Conservation (phyloP, 371 early-diverging fungal genomes). For the Mortierella sp. region DNA sequence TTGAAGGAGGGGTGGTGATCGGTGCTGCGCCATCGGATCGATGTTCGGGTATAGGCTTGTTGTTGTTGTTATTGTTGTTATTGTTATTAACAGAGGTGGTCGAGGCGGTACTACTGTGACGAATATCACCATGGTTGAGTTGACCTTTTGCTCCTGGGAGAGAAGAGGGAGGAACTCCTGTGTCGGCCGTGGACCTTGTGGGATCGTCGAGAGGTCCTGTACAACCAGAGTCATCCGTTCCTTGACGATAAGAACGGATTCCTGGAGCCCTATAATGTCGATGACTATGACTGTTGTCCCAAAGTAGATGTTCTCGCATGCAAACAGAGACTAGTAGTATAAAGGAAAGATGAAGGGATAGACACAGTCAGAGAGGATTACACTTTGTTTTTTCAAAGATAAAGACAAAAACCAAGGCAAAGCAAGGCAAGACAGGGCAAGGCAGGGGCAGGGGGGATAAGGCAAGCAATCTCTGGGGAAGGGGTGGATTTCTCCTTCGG, state of each 20-base stretch:
- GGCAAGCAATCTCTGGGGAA: too few relatives aligned
- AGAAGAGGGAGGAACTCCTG: too few relatives aligned
- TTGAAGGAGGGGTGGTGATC: background rate
- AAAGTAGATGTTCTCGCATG: too few relatives aligned
- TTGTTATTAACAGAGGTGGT: background rate
- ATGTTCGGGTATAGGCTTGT: background rate
- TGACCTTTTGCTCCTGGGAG: too few relatives aligned
- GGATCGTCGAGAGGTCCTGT: conserved; percentile 7
- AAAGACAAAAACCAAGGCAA: too few relatives aligned
- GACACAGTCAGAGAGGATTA: background rate
- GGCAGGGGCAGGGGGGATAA: too few relatives aligned
- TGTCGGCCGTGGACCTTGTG: background rate
- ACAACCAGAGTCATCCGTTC: conserved; percentile 31
- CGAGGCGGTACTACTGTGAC: background rate
- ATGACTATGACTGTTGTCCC: too few relatives aligned
- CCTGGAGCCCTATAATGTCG: conserved; percentile 4
- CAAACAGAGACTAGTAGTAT: too few relatives aligned
- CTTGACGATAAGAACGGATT: conserved; percentile 21
- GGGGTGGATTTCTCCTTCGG: too few relatives aligned
- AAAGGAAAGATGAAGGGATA: too few relatives aligned
- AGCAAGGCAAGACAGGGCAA: background rate
- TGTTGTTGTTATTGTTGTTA: conserved; percentile 5
- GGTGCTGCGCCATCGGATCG: background rate
- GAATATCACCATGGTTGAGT: background rate
- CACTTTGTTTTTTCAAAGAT: conserved; percentile 6